phyloP scores from a whole-genome alignment of 1,284 basidiomycete species.

The Phellopilus nigrolimitatus region DNA sequence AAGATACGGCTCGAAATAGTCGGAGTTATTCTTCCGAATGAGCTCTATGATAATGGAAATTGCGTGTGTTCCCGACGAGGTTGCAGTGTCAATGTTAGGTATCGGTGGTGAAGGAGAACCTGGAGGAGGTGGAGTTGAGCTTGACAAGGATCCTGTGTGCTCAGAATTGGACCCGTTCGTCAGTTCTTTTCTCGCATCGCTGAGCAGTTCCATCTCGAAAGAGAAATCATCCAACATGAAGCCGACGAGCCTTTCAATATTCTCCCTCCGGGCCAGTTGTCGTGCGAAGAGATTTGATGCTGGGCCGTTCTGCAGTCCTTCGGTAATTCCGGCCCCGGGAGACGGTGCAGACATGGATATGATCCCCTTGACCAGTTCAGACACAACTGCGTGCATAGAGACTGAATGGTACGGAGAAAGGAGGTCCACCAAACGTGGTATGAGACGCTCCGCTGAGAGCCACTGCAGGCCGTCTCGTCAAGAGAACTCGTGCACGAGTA shows the following conservation, averaged over 20 bases:
- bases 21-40: slow-evolving; percentile 98
- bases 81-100: slow-evolving; percentile 73
- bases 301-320: slow-evolving; percentile 60
- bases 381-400: slow-evolving; percentile 83
- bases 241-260: slow-evolving; percentile 66
- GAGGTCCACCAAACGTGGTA: slow-evolving; percentile 76
- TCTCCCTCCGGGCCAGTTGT: slow-evolving; percentile 79
- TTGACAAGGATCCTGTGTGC: slow-evolving; percentile 22
- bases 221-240: slow-evolving; percentile 79
- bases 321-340: slow-evolving; percentile 65
- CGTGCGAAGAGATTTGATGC: slow-evolving; percentile 86
- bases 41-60: slow-evolving; percentile 93
- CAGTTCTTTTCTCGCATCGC: slow-evolving; percentile 24
- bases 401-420: slow-evolving; percentile 77
- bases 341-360: slow-evolving; percentile 93
- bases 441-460: slow-evolving; percentile 83
- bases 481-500: slow-evolving; percentile 29
- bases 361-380: slow-evolving; percentile 92
- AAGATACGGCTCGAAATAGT: slow-evolving; percentile 98
- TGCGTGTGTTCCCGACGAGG: slow-evolving; percentile 85
- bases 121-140: neutral
- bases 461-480: slow-evolving; percentile 53
- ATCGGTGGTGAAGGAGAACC: slow-evolving; percentile 26
- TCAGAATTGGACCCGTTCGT: slow-evolving; percentile 21
- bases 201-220: slow-evolving; percentile 25